Conservation (phyloP, 169 alveolate species). For the Miamiensis avidus region DNA sequence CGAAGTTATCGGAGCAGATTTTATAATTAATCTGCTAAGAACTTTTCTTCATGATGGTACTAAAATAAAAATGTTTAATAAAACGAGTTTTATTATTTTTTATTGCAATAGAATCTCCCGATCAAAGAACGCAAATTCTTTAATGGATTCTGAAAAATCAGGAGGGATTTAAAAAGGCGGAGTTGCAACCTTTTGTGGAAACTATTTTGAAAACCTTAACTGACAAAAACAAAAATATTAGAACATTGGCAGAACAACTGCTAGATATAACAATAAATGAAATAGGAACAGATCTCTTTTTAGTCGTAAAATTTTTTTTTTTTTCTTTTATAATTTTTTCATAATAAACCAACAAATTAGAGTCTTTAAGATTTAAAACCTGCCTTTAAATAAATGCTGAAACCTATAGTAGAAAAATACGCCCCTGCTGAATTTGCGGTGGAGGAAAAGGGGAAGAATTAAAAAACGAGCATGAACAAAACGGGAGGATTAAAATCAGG, state of each 20-base stretch:
- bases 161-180: constrained; percentile 25
- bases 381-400: not conserved
- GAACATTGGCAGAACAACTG: constrained; percentile 29
- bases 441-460: too few species aligned
- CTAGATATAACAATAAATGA: constrained; percentile 28
- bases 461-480: too few species aligned
- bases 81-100: too few species aligned
- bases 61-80: too few species aligned
- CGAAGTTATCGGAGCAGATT: constrained; percentile 23
- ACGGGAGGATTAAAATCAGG: too few species aligned
- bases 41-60: constrained; percentile 29
- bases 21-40: constrained; percentile 7
- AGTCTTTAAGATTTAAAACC: not conserved
- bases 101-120: too few species aligned
- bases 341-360: too few species aligned
- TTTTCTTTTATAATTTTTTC: too few species aligned
- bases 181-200: constrained; percentile 26
- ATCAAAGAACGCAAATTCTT: constrained; percentile 17
- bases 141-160: constrained; percentile 28
- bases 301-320: not conserved
- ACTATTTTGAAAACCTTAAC: constrained; percentile 31
- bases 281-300: constrained; percentile 33
- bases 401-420: not conserved
- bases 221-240: constrained; percentile 34
- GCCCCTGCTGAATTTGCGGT: too few species aligned